A percentile compares a stretch with the other conserved stretches of the same genome.
phyloP scores from a whole-genome alignment of 2,329 filamentous ascomycete genomes.

The Exophiala spinifera region DNA sequence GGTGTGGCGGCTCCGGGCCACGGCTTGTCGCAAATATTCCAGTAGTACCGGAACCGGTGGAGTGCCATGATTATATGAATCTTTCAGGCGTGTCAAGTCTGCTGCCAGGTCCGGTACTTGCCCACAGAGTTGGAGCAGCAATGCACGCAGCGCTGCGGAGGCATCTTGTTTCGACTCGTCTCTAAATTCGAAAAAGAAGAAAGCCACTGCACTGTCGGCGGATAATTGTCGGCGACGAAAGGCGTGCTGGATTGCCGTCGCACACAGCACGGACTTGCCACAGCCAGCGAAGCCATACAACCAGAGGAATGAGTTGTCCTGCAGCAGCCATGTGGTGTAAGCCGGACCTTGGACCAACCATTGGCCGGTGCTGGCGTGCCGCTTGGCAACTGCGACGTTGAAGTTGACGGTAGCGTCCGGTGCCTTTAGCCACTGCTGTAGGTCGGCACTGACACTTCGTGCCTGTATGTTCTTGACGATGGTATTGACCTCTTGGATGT shows the following conservation, averaged over 20 bases:
- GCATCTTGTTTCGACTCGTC: slow-evolving; percentile 31
- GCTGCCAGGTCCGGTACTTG: slow-evolving; percentile 19
- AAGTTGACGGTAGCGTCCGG: slow-evolving; percentile 37
- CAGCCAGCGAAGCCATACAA: slow-evolving; percentile 33
- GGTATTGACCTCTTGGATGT: too few species aligned
- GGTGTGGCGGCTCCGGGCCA: slow-evolving; percentile 15
- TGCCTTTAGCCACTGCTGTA: slow-evolving; percentile 37
- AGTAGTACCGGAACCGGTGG: slow-evolving; percentile 16
- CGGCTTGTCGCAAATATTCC: slow-evolving; percentile 18
- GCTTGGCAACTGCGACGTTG: slow-evolving; percentile 34
- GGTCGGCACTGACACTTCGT: not conserved
- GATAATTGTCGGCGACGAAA: slow-evolving; percentile 21
- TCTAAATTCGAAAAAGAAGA: slow-evolving; percentile 33
- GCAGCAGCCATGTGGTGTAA: slow-evolving; percentile 28
- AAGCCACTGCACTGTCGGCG: slow-evolving; percentile 27
- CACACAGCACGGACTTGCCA: slow-evolving; percentile 36
- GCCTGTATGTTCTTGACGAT: too few species aligned
- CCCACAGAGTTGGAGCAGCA: slow-evolving; percentile 31
- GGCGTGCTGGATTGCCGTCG: slow-evolving; percentile 31
- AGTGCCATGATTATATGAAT: slow-evolving; percentile 10
- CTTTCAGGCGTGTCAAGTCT: slow-evolving; percentile 23
- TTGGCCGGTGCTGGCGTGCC: slow-evolving; percentile 34
- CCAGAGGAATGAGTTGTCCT: slow-evolving; percentile 32
- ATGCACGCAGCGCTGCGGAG: slow-evolving; percentile 29
- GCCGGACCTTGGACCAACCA: slow-evolving; percentile 30